Percentiles rank a stretch among this genome's conserved stretches.
Conservation (phyloP, 1,284 basidiomycete genomes). For the Flammula alnicola region DNA sequence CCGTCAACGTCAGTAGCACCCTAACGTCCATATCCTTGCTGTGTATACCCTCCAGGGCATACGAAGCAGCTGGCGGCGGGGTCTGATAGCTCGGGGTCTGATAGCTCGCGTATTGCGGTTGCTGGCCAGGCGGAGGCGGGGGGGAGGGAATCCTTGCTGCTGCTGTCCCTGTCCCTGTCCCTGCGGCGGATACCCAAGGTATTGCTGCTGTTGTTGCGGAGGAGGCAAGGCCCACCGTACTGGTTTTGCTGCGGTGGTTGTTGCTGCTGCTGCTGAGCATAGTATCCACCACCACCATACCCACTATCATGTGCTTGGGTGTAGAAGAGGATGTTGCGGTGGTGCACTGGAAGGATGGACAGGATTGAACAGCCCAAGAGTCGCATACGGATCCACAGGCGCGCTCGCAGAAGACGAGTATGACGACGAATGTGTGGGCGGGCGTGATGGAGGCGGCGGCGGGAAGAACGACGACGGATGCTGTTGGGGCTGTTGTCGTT, state of each 20-base stretch:
- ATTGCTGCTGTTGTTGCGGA: conserved; percentile 26
- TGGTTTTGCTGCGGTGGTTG: conserved; percentile 21
- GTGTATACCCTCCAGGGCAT: conserved; percentile 21
- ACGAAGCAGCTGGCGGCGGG: conserved; percentile 13
- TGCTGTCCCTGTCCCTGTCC: neutral
- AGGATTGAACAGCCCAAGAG: conserved; percentile 47
- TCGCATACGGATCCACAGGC: conserved; percentile 56
- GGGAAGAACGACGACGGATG: conserved; percentile 26
- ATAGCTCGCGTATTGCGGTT: conserved; percentile 20
- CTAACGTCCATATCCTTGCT: conserved; percentile 30
- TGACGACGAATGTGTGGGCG: conserved; percentile 36
- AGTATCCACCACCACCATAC: conserved; percentile 22
- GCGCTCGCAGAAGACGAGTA: conserved; percentile 36
- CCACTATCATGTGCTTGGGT: too few species aligned
- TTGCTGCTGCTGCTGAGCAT: conserved; percentile 18
- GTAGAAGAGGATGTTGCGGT: conserved; percentile 15
- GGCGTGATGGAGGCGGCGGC: conserved; percentile 44
- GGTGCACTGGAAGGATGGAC: conserved; percentile 13
- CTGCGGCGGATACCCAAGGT: conserved; percentile 21
- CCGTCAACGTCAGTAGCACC: conserved; percentile 7
- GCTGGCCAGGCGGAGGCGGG: conserved; percentile 23
- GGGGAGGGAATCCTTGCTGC: conserved; percentile 21
- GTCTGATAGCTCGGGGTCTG: conserved; percentile 21
- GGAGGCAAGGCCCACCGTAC: conserved; percentile 25
- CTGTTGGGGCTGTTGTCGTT: conserved; percentile 25